Evolutionary conservation across 2,329 filamentous ascomycete genomes (phyloP).

Genomic region (Magnaporthiopsis incrustans): DNA sequence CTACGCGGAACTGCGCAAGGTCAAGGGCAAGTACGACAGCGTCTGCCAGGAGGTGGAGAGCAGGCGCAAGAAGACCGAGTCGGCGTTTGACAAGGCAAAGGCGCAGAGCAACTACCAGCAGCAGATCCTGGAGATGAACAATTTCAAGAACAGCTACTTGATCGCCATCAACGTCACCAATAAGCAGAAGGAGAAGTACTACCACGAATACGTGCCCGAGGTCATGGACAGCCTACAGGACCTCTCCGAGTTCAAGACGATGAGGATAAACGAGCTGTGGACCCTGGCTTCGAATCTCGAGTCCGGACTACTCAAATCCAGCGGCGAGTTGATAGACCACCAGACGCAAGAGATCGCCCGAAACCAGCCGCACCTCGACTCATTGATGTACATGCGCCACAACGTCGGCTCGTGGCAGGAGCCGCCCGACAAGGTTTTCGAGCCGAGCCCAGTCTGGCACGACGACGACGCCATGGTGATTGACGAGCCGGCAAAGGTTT

Average conservation of each 20-base stretch:
- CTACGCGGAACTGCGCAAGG: slow-evolving; percentile 80
- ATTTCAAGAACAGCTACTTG: slow-evolving; percentile 95
- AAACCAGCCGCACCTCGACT: slow-evolving; percentile 84
- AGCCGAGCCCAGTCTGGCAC: slow-evolving; percentile 94
- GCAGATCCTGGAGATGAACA: slow-evolving; percentile 91
- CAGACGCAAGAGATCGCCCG: slow-evolving; percentile 74
- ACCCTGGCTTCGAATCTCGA: slow-evolving; percentile 72
- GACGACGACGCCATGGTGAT: slow-evolving; percentile 82
- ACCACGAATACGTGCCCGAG: slow-evolving; percentile 93
- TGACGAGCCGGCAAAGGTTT: slow-evolving; percentile 82
- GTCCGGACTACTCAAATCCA: slow-evolving; percentile 66
- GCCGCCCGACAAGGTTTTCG: slow-evolving; percentile 76
- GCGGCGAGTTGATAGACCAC: slow-evolving; percentile 62
- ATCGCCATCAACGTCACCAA: slow-evolving; percentile 96
- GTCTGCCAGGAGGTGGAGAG: slow-evolving; percentile 92
- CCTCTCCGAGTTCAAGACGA: slow-evolving; percentile 78
- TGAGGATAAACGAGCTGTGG: slow-evolving; percentile 83
- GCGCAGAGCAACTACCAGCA: slow-evolving; percentile 88
- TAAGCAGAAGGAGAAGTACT: slow-evolving; percentile 95
- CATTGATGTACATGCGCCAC: slow-evolving; percentile 95
- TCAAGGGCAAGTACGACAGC: slow-evolving; percentile 86
- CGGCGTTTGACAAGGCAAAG: slow-evolving; percentile 89
- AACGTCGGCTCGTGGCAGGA: slow-evolving; percentile 80
- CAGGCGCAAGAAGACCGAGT: slow-evolving; percentile 88
- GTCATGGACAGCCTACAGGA: slow-evolving; percentile 90